Evolutionary conservation across 176 grass and related monocot genomes (phyloP).

Genomic region (Poa pratensis): DNA sequence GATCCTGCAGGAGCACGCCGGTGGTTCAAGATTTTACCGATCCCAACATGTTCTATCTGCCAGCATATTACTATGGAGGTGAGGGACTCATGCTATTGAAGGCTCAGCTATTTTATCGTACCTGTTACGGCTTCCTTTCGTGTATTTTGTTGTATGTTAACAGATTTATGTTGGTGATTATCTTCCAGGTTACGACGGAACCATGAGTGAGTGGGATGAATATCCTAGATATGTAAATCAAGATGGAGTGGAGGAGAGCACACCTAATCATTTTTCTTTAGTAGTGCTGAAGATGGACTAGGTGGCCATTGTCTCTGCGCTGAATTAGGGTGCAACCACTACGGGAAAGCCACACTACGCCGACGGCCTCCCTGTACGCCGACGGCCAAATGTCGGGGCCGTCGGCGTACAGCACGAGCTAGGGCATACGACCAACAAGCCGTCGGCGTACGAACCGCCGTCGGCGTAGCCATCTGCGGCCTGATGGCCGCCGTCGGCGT

Average conservation of each 20-base stretch:
- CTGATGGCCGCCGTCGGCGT: no score
- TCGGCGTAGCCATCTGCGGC: no score
- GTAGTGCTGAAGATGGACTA: no score
- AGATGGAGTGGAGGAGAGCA: constrained; percentile 88
- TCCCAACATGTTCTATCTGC: constrained; percentile 70
- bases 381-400: no score
- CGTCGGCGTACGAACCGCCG: no score
- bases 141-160: not conserved
- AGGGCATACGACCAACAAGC: no score
- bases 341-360: no score
- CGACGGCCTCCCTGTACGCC: no score
- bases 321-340: no score
- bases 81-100: not conserved
- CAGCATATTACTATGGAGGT: constrained; percentile 87
- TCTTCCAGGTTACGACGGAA: constrained; percentile 77
- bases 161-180: not conserved
- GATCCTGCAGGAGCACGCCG: constrained; percentile 55
- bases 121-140: not conserved
- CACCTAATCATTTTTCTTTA: no score
- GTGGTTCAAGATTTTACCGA: constrained; percentile 77
- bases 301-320: no score
- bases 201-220: constrained; percentile 77
- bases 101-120: not conserved
- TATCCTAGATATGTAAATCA: constrained; percentile 82
- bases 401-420: no score